phyloP scores from a whole-genome alignment of 108 stramenopile genomes.

The Bacterosira constricta region DNA sequence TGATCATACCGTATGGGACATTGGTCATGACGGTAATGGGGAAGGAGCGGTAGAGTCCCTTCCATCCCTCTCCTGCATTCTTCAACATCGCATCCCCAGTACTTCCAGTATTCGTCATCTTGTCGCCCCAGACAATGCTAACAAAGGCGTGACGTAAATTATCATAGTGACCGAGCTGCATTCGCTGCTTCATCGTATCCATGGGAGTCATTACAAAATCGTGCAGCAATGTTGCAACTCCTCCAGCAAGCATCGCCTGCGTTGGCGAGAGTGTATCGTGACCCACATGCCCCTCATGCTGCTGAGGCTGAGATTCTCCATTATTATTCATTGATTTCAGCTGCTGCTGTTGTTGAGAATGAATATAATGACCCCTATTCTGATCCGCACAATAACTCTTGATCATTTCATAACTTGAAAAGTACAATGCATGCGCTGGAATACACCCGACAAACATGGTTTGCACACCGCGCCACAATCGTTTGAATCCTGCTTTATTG shows the following conservation, averaged over 20 bases:
- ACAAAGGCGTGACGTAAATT: conserved; percentile 70
- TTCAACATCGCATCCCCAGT: background rate
- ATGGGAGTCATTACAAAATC: conserved; percentile 96
- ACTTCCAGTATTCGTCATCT: background rate
- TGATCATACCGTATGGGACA: conserved; percentile 96
- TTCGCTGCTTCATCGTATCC: conserved; percentile 98
- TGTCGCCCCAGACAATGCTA: conserved; percentile 47
- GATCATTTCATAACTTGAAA: conserved; percentile 90
- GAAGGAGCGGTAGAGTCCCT: conserved; percentile 84
- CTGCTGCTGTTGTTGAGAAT: background rate
- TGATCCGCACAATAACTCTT: conserved; percentile 52
- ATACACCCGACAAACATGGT: conserved; percentile 95
- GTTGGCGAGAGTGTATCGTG: conserved; percentile 19
- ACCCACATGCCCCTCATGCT: too few relatives aligned
- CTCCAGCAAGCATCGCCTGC: conserved; percentile 82
- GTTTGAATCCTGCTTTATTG: conserved; percentile 48
- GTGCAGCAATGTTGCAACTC: conserved; percentile 87
- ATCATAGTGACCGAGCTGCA: conserved; percentile 96
- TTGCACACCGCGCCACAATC: conserved; percentile 97
- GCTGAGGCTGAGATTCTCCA: too few relatives aligned
- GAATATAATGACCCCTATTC: conserved; percentile 1
- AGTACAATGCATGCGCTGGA: conserved; percentile 98
- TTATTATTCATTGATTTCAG: too few relatives aligned
- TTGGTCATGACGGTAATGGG: conserved; percentile 96
- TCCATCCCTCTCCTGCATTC: conserved; percentile 80